These are phyloP conservation scores for Bryum argenteum DNA, from an alignment of 225 moss, liverwort and hornwort genomes.

Conservation along the genomic window DNA sequence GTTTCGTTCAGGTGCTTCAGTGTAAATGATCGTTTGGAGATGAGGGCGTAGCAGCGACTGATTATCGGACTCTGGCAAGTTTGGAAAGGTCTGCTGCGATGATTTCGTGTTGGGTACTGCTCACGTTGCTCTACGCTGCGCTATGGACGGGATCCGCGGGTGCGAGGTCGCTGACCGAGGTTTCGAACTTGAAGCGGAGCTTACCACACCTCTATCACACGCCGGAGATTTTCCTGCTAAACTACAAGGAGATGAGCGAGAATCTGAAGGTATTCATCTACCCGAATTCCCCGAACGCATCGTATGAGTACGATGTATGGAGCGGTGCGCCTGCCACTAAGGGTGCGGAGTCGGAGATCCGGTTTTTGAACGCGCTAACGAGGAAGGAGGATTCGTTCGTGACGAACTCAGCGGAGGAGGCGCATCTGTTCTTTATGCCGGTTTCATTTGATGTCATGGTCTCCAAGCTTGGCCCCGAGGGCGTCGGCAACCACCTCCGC, in stretches of 20 bases:
- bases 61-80: too few species aligned
- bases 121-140: conserved; percentile 22
- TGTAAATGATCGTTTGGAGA: background rate
- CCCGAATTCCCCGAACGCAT: conserved; percentile 38
- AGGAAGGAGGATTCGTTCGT: conserved; percentile 37
- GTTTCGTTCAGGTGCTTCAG: conserved; percentile 16
- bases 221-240: conserved; percentile 51
- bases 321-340: background rate
- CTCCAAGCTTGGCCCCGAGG: conserved; percentile 33
- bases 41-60: background rate
- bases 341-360: conserved; percentile 9
- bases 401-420: conserved; percentile 56
- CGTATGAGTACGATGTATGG: conserved; percentile 40
- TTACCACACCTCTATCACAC: conserved; percentile 60
- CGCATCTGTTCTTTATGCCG: conserved; percentile 64
- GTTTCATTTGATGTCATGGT: conserved; percentile 49
- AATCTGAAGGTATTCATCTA: conserved; percentile 66
- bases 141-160: conserved; percentile 16
- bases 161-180: background rate
- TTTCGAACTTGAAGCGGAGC: background rate
- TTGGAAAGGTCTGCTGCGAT: background rate
- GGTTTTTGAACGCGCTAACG: conserved; percentile 43
- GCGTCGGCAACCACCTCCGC: conserved; percentile 50
- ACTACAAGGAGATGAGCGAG: conserved; percentile 67
- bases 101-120: conserved; percentile 13